Conservation (phyloP, 2,329 filamentous ascomycete species). For the Ceratocystis lukuohia region DNA sequence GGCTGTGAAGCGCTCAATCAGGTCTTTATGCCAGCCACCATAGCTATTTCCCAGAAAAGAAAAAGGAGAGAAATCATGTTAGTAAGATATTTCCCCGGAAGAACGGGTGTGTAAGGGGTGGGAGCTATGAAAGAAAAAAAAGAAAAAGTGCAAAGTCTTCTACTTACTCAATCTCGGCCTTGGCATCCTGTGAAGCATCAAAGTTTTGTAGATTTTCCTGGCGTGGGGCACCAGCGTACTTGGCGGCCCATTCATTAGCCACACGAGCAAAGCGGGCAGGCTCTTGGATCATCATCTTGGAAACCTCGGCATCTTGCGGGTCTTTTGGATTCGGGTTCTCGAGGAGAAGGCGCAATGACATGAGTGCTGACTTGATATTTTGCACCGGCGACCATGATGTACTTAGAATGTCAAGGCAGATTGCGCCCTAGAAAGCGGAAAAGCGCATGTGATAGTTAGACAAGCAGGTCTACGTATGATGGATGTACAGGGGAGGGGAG, state of each 20-base stretch:
- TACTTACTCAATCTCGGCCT: constrained; percentile 22
- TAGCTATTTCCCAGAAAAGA: constrained; percentile 42
- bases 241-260: constrained; percentile 82
- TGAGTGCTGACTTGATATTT: constrained; percentile 87
- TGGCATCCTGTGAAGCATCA: background rate
- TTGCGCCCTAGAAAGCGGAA: constrained; percentile 57
- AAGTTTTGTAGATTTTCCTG: constrained; percentile 26
- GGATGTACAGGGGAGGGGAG: background rate
- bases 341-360: constrained; percentile 86
- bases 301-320: constrained; percentile 91
- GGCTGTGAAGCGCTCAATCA: constrained; percentile 69
- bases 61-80: background rate
- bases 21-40: constrained; percentile 69
- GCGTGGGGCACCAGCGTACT: constrained; percentile 61
- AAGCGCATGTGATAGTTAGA: background rate
- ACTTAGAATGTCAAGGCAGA: constrained; percentile 86
- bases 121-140: background rate
- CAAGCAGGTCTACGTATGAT: background rate
- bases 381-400: constrained; percentile 89
- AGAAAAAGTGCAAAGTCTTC: too few species aligned
- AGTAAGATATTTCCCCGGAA: background rate
- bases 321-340: constrained; percentile 91
- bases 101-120: too few species aligned
- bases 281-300: constrained; percentile 70
- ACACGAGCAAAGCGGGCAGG: constrained; percentile 67